phyloP scores from a whole-genome alignment of 1,139 yeast genomes.

The Pneumocystis carinii region DNA sequence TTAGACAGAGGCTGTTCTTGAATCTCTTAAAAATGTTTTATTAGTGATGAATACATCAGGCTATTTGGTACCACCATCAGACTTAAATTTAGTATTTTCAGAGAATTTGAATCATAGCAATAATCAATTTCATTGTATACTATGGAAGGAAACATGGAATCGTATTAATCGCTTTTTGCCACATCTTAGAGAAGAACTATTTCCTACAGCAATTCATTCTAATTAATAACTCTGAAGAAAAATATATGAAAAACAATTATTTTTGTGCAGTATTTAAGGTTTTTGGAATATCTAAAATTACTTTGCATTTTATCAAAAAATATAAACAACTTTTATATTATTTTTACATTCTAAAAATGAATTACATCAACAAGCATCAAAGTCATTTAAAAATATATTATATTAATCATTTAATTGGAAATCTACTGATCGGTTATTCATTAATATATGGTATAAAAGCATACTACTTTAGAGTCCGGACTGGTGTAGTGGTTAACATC shows the following conservation, averaged over 20 bases:
- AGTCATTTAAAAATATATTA: no score
- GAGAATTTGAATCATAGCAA: neutral
- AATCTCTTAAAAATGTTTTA: constrained; percentile 46
- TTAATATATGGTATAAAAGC: no score
- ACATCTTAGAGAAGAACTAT: neutral
- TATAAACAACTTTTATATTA: no score
- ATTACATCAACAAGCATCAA: no score
- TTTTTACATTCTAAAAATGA: no score
- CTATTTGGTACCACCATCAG: neutral
- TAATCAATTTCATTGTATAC: neutral
- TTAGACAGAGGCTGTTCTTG: constrained; percentile 45
- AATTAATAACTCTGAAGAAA: neutral
- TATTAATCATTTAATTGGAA: no score
- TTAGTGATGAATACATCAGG: constrained; percentile 25
- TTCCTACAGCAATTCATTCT: neutral
- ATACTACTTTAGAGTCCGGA: constrained; percentile 15
- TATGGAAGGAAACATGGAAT: neutral
- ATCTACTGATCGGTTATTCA: no score
- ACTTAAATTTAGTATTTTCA: neutral
- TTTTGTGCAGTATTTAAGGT: neutral
- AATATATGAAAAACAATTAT: neutral
- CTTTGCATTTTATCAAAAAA: neutral
- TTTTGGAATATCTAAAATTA: neutral
- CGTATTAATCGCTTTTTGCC: constrained; percentile 1
- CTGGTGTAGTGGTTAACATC: constrained; percentile 61